Percentiles rank a stretch among this genome's conserved stretches.
Conservation (phyloP, 2,329 filamentous ascomycete genomes). For the Fusarium praegraminearum region DNA sequence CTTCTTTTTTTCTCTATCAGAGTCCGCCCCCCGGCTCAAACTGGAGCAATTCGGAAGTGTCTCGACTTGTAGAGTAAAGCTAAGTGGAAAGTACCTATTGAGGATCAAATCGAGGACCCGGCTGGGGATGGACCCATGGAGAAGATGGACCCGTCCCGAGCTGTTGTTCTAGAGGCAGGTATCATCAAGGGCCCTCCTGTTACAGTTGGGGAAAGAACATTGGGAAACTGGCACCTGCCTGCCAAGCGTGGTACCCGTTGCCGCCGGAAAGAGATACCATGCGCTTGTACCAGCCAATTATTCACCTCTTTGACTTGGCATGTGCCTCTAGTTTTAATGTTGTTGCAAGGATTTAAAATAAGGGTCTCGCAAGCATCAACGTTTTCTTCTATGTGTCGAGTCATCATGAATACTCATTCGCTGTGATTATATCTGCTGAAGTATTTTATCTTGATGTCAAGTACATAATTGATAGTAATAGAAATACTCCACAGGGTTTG, state of each 20-base stretch:
- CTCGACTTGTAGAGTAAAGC: slow-evolving; percentile 2
- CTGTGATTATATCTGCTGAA: neutral
- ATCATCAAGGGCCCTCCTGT: slow-evolving; percentile 14
- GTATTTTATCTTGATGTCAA: neutral
- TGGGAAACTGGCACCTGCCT: slow-evolving; percentile 36
- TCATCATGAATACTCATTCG: slow-evolving; percentile 22
- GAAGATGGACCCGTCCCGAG: slow-evolving; percentile 13
- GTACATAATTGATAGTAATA: neutral
- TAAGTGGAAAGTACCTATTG: slow-evolving; percentile 5
- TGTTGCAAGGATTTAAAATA: neutral
- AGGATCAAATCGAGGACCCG: slow-evolving; percentile 21
- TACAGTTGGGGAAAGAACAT: slow-evolving; percentile 6
- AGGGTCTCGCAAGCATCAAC: neutral
- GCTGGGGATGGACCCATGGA: slow-evolving; percentile 26
- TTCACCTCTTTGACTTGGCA: slow-evolving; percentile 13
- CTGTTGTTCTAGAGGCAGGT: slow-evolving; percentile 30
- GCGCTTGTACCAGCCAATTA: slow-evolving; percentile 26
- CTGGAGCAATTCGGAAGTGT: slow-evolving; percentile 16
- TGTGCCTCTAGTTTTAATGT: slow-evolving; percentile 5
- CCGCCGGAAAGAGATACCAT: slow-evolving; percentile 15
- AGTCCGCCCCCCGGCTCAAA: slow-evolving; percentile 29
- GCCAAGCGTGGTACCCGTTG: slow-evolving; percentile 31
- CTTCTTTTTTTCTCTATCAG: slow-evolving; percentile 20
- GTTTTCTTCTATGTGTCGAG: neutral
- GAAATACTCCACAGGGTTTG: neutral